These are phyloP conservation scores for Rusavskia elegans DNA, from an alignment of 495 filamentous ascomycete genomes.

Conservation along the genomic window DNA sequence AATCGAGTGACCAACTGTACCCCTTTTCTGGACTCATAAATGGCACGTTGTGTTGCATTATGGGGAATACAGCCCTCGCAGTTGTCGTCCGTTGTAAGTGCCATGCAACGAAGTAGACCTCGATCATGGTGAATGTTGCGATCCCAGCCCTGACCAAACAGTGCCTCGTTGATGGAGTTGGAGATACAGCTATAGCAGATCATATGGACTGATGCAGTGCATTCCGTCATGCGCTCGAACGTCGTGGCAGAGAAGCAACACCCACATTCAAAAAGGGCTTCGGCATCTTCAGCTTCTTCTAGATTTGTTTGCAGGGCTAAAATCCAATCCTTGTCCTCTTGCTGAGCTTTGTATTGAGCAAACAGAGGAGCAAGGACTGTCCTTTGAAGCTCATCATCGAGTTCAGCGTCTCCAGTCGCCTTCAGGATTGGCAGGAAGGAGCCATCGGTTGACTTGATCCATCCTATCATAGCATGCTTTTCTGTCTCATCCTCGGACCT, in stretches of 20 bases:
- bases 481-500: constrained; percentile 39
- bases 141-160: constrained; percentile 87
- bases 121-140: constrained; percentile 55
- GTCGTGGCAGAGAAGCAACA: constrained; percentile 70
- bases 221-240: constrained; percentile 72
- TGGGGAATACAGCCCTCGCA: constrained; percentile 60
- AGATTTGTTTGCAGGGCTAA: constrained; percentile 57
- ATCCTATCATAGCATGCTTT: constrained; percentile 47
- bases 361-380: constrained; percentile 50
- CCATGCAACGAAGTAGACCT: constrained; percentile 65
- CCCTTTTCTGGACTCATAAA: constrained; percentile 50
- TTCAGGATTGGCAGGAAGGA: constrained; percentile 41
- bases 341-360: constrained; percentile 33
- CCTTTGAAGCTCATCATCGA: constrained; percentile 63
- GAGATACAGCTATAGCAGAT: constrained; percentile 78
- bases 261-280: constrained; percentile 70
- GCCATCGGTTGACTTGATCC: constrained; percentile 37
- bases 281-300: constrained; percentile 52
- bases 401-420: constrained; percentile 56
- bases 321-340: constrained; percentile 42
- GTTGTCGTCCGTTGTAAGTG: constrained; percentile 42
- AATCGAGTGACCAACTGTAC: constrained; percentile 52
- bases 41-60: constrained; percentile 51
- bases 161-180: constrained; percentile 59
- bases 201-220: constrained; percentile 54